Evolutionary conservation across 768 basidiomycete species (phyloP), one percentile per base, ranked within the genome.

Genomic region (Wakefieldia striispora): DNA sequence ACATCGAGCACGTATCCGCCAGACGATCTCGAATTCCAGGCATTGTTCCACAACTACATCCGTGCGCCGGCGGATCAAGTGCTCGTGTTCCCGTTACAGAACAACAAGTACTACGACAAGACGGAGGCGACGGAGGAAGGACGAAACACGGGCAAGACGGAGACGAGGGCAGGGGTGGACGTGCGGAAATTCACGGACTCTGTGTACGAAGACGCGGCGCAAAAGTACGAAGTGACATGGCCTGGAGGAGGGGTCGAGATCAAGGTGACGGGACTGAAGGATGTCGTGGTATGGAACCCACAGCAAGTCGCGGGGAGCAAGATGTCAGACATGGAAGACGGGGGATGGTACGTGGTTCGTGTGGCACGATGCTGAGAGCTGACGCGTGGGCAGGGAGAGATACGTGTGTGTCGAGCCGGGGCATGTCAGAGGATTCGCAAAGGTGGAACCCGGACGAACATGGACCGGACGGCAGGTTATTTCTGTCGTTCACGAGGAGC

Each of bases 231-330:
- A 44, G 72, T 90, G 12, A 70, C 64, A 6, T 89, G 86, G 84
- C 72, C 76, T 6, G 75, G 66, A 2, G 82, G 81, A 6, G 76
- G 78, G 0, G 50, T 91, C 20, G 70, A 72, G 37, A 70, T 91
- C 39, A 74, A 65, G 50, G 73, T 77, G 16, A 64, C 50, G n/a
- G 76, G 79, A 37, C 71, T 91, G 54, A 86, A 84, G 61, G 86
- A 92, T 51, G 80, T 93, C 7, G 92, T 94, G n/a, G 72, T 95
- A 35, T 98, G 97, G 95, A 98, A 99, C 72, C 95, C 97, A 7
- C 83, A 83, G 58, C 75, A 72, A 27, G 81, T 77, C 51, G 74
- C 68, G 12, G 92, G 92, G 0, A 71, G 73, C 20, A 85, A 81
- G 60, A 87, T 98, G 9, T 82, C 68, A 12, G 95, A 99, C 63